Percentiles rank a stretch among this genome's conserved stretches.
These are phyloP conservation scores for Pezicula neosporulosa DNA, from an alignment of 2,329 filamentous ascomycete species.

Conservation along the genomic window DNA sequence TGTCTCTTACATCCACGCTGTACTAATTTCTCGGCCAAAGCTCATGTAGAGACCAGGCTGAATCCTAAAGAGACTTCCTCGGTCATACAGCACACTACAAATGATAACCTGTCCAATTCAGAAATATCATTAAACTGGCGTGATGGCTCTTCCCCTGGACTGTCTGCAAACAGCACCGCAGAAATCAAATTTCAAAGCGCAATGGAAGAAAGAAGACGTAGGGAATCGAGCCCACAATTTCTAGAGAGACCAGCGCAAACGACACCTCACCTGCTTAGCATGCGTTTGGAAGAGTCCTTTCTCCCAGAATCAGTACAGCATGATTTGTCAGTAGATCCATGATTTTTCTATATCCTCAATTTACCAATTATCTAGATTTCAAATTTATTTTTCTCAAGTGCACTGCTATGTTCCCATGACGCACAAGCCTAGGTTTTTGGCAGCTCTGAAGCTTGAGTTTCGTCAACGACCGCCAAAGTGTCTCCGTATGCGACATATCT, in stretches of 20 bases:
- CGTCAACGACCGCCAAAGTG: conserved; percentile 78
- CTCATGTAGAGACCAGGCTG: conserved; percentile 77
- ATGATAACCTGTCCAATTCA: conserved; percentile 8
- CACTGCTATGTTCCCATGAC: conserved; percentile 74
- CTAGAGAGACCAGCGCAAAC: conserved; percentile 17
- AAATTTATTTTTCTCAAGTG: conserved; percentile 72
- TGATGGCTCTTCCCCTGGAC: background rate
- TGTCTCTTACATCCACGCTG: conserved; percentile 6
- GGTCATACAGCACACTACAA: conserved; percentile 10
- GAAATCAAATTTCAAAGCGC: background rate
- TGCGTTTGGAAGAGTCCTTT: conserved; percentile 79
- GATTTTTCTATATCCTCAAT: conserved; percentile 9
- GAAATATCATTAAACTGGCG: background rate
- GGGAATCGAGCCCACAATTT: conserved; percentile 3
- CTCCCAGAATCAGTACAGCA: conserved; percentile 78
- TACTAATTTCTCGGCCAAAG: conserved; percentile 54
- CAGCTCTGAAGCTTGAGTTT: conserved; percentile 68
- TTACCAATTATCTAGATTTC: conserved; percentile 46
- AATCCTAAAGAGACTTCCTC: conserved; percentile 30
- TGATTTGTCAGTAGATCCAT: conserved; percentile 60
- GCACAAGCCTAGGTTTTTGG: conserved; percentile 71
- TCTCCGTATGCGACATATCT: too few relatives aligned
- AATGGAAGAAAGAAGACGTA: conserved; percentile 6
- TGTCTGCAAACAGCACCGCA: background rate
- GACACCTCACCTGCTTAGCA: conserved; percentile 61